These are phyloP conservation scores for Ceriops decandra DNA, from an alignment of 345 rosid species.

Conservation along the genomic window DNA sequence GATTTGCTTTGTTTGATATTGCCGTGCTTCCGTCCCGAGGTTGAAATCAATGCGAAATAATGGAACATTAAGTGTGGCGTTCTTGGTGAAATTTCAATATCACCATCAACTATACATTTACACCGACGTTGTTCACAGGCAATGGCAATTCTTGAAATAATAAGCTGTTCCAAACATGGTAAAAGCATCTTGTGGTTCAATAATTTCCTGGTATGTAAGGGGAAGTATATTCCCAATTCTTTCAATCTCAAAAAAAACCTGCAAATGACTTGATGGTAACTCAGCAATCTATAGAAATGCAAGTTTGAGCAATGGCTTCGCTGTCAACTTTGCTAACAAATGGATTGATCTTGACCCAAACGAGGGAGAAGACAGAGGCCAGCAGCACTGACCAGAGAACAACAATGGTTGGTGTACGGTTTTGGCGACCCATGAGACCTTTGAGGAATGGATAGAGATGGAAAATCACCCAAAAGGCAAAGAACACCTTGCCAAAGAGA, in stretches of 20 bases:
- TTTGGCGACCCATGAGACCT: constrained; percentile 99
- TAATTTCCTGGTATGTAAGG: background rate
- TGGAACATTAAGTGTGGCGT: too few relatives aligned
- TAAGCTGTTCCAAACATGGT: constrained; percentile 14
- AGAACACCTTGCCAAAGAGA: constrained; percentile 89
- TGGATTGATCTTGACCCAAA: constrained; percentile 93
- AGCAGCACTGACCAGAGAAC: constrained; percentile 89
- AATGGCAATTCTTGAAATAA: too few relatives aligned
- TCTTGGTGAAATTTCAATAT: too few relatives aligned
- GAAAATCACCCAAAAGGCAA: constrained; percentile 92
- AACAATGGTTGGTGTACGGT: constrained; percentile 92
- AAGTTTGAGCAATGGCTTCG: constrained; percentile 35
- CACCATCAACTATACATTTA: background rate
- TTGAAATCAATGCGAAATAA: too few relatives aligned
- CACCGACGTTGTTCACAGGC: background rate
- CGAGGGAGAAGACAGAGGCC: constrained; percentile 93
- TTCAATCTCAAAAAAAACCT: background rate
- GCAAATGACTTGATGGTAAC: background rate
- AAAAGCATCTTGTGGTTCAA: background rate
- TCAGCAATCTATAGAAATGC: constrained; percentile 89
- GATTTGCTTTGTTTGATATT: too few relatives aligned
- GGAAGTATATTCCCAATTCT: background rate
- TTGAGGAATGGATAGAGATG: constrained; percentile 98
- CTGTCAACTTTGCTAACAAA: constrained; percentile 42
- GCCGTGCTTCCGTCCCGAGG: too few relatives aligned